Evolutionary conservation across 352 stramenopile genomes (phyloP), one percentile per base, ranked within the genome.

Genomic region (Phytophthora pluvialis): DNA sequence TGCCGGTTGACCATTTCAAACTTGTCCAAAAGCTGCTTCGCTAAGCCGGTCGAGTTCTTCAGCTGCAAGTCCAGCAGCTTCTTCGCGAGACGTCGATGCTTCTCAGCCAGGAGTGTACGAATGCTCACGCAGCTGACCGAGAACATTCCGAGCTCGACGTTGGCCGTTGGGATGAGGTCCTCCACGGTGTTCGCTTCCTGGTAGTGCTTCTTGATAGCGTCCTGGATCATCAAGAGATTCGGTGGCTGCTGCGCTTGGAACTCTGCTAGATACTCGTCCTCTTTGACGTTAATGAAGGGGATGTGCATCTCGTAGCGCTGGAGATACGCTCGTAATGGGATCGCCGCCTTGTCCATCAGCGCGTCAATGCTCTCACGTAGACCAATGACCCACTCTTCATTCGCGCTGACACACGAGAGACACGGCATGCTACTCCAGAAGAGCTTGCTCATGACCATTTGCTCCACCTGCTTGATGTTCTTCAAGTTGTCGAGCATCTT

Each of bases 361-460:
- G 39, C 18, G 7, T 88, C 73, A 12, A 94, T 73, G 47, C 88
- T 78, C 4, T 88, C 54, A 36, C 80, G 78, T 39, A 97, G 33
- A 10, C 71, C 43, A 0, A 78, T 31, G 1, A 97, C 91, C 91
- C 91, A 98, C 1, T 78, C 64, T 82, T 98, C 94, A 29, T 76
- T 92, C n/a, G 72, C 60, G 47, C 86, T 93, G 3, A 98, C 83
- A 47, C 74, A 84, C 7, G 81, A 77, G 4, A 98, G 84, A 38
- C 92, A 86, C 9, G 94, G 95, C 57, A 98, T 86, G 46, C 91
- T 93, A 55, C 88, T 95, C 95, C 95, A 98, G 46, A 98, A 98
- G 0, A 98, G 77, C 59, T 96, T 95, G 62, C 96, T 93, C 94
- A 98, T 98, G 28, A 98, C 92, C 21, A 83, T 73, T 36, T 96